These are phyloP conservation scores for Spizellomyces punctatus DNA, from an alignment of 192 early-diverging fungal genomes.

Conservation along the genomic window DNA sequence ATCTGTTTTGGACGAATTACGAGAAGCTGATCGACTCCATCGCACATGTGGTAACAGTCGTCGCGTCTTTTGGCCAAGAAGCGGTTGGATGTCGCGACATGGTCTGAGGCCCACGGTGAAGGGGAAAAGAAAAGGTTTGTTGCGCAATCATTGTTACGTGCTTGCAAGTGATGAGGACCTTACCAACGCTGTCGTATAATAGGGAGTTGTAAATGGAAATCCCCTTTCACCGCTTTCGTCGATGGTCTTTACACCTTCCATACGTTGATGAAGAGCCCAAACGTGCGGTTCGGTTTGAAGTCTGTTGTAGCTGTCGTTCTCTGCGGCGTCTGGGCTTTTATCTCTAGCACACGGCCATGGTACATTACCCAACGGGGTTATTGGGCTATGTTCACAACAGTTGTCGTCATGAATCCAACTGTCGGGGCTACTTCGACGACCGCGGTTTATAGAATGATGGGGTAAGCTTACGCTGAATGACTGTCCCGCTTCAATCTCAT, in stretches of 20 bases:
- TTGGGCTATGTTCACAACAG: not conserved
- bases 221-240: not conserved
- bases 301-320: not conserved
- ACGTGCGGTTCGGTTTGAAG: not conserved
- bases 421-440: not conserved
- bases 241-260: not conserved
- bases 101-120: too few species aligned
- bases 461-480: not conserved
- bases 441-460: not conserved
- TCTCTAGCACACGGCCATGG: not conserved
- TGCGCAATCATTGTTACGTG: too few species aligned
- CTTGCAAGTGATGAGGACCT: too few species aligned
- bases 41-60: not conserved
- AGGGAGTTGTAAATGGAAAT: too few species aligned
- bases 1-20: not conserved
- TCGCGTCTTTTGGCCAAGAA: not conserved
- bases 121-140: too few species aligned
- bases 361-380: not conserved
- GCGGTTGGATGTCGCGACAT: not conserved
- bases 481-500: too few species aligned
- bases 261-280: not conserved
- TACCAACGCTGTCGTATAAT: too few species aligned
- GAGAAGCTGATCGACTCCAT: not conserved
- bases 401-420: conserved; percentile 1
- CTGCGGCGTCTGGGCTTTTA: not conserved